phyloP scores from a whole-genome alignment of 768 basidiomycete genomes.

The Amanita thiersii region DNA sequence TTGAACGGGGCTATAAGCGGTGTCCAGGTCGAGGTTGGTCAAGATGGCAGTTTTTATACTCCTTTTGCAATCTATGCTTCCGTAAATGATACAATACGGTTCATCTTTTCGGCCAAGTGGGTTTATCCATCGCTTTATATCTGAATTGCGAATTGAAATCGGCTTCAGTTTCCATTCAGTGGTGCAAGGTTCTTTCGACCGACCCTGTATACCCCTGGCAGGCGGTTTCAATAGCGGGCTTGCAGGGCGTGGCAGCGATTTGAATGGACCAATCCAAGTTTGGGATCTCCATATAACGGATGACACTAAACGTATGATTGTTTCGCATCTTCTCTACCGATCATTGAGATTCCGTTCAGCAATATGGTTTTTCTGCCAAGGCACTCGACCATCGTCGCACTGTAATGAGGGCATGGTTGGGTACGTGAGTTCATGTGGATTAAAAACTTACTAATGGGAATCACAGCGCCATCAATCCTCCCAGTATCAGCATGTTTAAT shows the following conservation, averaged over 20 bases:
- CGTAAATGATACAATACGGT: conserved; percentile 26
- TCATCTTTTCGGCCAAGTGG: conserved; percentile 31
- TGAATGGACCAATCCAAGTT: conserved; percentile 12
- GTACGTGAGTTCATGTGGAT: conserved; percentile 15
- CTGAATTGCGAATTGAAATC: neutral
- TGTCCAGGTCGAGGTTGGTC: conserved; percentile 28
- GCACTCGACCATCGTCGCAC: conserved; percentile 24
- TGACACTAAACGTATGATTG: conserved; percentile 18
- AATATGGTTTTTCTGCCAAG: conserved; percentile 31
- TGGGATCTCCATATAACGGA: conserved; percentile 30
- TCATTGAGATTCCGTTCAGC: conserved; percentile 10
- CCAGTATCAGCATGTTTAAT: conserved; percentile 17
- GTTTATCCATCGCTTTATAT: conserved; percentile 5
- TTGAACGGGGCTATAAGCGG: neutral
- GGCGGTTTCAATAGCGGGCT: conserved; percentile 35
- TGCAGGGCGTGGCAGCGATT: conserved; percentile 15
- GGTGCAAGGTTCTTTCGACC: conserved; percentile 26
- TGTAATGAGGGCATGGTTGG: conserved; percentile 33
- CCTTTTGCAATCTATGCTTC: conserved; percentile 23
- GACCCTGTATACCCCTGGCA: conserved; percentile 28
- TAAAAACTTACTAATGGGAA: neutral
- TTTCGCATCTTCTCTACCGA: conserved; percentile 4
- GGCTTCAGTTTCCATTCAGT: conserved; percentile 27
- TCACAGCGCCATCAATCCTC: conserved; percentile 28
- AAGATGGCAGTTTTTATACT: conserved; percentile 30